Conservation (phyloP, 495 filamentous ascomycete genomes). For the Podospora comata region DNA sequence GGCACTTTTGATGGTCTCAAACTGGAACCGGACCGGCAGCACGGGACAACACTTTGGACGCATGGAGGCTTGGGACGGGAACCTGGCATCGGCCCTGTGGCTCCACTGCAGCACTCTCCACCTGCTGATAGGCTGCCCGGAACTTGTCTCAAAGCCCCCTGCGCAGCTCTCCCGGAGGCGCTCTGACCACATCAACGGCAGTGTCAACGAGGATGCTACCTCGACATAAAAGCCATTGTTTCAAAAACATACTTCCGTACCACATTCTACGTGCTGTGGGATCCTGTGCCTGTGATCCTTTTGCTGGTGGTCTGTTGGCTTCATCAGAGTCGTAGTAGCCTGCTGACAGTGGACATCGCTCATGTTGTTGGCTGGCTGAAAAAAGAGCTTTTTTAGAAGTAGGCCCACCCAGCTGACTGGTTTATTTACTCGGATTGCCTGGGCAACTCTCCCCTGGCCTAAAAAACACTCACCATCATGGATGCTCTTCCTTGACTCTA, state of each 20-base stretch:
- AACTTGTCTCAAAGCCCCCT: slow-evolving; percentile 17
- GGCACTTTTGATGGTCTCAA: slow-evolving; percentile 16
- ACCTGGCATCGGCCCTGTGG: slow-evolving; percentile 8
- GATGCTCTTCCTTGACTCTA: background rate
- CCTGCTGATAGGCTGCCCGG: slow-evolving; percentile 16
- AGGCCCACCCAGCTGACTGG: background rate
- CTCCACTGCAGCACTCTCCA: background rate
- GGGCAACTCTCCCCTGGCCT: slow-evolving; percentile 7
- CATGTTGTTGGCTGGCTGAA: background rate
- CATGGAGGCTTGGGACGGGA: background rate
- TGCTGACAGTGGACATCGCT: background rate
- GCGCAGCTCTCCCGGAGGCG: slow-evolving; percentile 20
- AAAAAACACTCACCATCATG: background rate
- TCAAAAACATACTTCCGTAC: slow-evolving; percentile 15
- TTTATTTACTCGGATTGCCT: slow-evolving; percentile 17
- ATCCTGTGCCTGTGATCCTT: background rate
- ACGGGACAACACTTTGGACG: slow-evolving; percentile 11
- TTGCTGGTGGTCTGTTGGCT: background rate
- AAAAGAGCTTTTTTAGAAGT: background rate
- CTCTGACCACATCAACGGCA: slow-evolving; percentile 17
- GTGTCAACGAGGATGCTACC: slow-evolving; percentile 17
- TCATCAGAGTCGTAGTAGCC: background rate
- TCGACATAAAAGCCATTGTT: slow-evolving; percentile 20
- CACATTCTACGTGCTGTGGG: slow-evolving; percentile 7
- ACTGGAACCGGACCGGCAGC: slow-evolving; percentile 12